Percentiles rank a stretch among this genome's conserved stretches.
phyloP scores from a whole-genome alignment of 495 filamentous ascomycete species.

The Tuber calosporum region DNA sequence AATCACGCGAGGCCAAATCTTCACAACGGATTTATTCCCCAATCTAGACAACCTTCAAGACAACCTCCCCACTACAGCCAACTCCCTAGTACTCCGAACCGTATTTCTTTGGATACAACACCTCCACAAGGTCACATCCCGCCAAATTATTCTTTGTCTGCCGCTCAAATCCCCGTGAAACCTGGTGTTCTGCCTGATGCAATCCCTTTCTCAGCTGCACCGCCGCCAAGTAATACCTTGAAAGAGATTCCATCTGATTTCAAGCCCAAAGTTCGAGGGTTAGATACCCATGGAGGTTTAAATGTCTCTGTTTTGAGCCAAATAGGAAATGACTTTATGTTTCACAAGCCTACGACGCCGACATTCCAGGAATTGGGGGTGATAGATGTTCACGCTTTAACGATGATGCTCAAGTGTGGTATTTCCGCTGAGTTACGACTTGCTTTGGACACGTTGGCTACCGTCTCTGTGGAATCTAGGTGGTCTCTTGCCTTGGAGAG shows the following conservation, averaged over 20 bases:
- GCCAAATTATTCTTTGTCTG: slow-evolving; percentile 26
- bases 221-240: slow-evolving; percentile 44
- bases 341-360: slow-evolving; percentile 65
- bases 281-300: slow-evolving; percentile 59
- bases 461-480: slow-evolving; percentile 58
- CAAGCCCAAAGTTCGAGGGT: slow-evolving; percentile 56
- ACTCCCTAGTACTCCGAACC: slow-evolving; percentile 29
- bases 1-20: slow-evolving; percentile 30
- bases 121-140: slow-evolving; percentile 33
- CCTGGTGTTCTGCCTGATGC: slow-evolving; percentile 31
- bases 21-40: slow-evolving; percentile 37
- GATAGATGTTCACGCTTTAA: slow-evolving; percentile 87
- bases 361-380: slow-evolving; percentile 69
- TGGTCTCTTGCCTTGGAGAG: slow-evolving; percentile 59
- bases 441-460: slow-evolving; percentile 75
- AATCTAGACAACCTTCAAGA: slow-evolving; percentile 25
- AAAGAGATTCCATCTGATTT: slow-evolving; percentile 52
- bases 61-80: slow-evolving; percentile 30
- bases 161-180: slow-evolving; percentile 17
- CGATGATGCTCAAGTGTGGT: slow-evolving; percentile 83
- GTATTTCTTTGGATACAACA: slow-evolving; percentile 35
- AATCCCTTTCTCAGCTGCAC: slow-evolving; percentile 32
- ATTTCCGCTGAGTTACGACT: slow-evolving; percentile 80
- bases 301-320: slow-evolving; percentile 55
- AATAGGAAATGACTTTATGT: slow-evolving; percentile 57